phyloP scores from a whole-genome alignment of 768 basidiomycete species.

The Kwoniella sp. region DNA sequence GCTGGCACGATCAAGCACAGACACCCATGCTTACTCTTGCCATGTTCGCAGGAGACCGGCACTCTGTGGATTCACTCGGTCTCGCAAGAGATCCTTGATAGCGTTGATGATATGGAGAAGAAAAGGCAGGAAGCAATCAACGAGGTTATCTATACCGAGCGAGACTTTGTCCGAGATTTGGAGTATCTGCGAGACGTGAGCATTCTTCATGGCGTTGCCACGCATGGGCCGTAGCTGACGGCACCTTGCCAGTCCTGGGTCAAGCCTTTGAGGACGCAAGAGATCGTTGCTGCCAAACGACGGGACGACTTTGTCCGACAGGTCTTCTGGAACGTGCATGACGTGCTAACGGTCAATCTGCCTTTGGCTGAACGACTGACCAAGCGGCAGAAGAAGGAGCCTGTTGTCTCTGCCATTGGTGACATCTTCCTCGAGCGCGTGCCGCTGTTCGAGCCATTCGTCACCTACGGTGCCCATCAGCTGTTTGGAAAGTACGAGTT shows the following conservation, averaged over 20 bases:
- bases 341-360: conserved; percentile 86
- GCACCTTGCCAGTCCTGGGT: conserved; percentile 68
- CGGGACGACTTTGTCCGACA: conserved; percentile 83
- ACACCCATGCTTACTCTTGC: not conserved
- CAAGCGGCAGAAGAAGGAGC: conserved; percentile 90
- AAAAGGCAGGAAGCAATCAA: conserved; percentile 97
- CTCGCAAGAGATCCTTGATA: conserved; percentile 85
- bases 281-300: conserved; percentile 67
- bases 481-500: conserved; percentile 98
- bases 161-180: conserved; percentile 96
- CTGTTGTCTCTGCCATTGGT: conserved; percentile 84
- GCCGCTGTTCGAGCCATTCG: conserved; percentile 85
- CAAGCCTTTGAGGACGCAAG: conserved; percentile 67
- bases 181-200: conserved; percentile 93
- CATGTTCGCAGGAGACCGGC: conserved; percentile 60
- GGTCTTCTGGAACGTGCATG: conserved; percentile 96
- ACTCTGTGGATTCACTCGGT: conserved; percentile 95
- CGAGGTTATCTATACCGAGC: conserved; percentile 87
- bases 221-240: conserved; percentile 1
- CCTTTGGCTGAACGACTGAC: conserved; percentile 87
- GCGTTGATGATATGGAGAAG: conserved; percentile 88
- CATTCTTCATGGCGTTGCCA: conserved; percentile 1
- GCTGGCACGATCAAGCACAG: not conserved
- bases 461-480: conserved; percentile 92
- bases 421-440: conserved; percentile 85